phyloP scores from a whole-genome alignment of 371 early-diverging fungal species.

The Haplosporangium sp. region DNA sequence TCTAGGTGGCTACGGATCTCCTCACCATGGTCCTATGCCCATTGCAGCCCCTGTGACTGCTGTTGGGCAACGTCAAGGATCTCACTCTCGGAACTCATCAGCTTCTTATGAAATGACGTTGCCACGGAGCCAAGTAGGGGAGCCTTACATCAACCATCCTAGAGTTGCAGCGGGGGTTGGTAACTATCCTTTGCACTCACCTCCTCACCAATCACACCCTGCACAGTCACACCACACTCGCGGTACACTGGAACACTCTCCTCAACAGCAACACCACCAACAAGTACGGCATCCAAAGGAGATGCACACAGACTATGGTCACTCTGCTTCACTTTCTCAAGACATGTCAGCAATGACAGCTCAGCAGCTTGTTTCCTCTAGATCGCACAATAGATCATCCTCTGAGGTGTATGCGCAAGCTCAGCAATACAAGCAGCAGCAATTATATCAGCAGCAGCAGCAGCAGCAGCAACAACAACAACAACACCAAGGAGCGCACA shows the following conservation, averaged over 20 bases:
- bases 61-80: slow-evolving; percentile 23
- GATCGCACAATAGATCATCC: slow-evolving; percentile 21
- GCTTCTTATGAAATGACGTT: slow-evolving; percentile 25
- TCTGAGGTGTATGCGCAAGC: slow-evolving; percentile 28
- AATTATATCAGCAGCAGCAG: slow-evolving; percentile 6
- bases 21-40: slow-evolving; percentile 35
- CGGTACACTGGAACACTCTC: slow-evolving; percentile 10
- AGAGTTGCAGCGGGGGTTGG: slow-evolving; percentile 4
- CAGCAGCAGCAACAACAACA: background rate
- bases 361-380: slow-evolving; percentile 16
- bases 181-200: slow-evolving; percentile 20
- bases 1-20: slow-evolving; percentile 25
- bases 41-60: slow-evolving; percentile 19
- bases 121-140: slow-evolving; percentile 23
- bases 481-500: background rate
- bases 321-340: slow-evolving; percentile 27
- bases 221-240: slow-evolving; percentile 18
- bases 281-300: slow-evolving; percentile 28
- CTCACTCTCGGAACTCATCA: slow-evolving; percentile 37
- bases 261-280: background rate
- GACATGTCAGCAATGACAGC: slow-evolving; percentile 21
- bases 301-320: slow-evolving; percentile 24
- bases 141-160: slow-evolving; percentile 19
- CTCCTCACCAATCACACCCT: slow-evolving; percentile 4
- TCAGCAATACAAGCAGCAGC: slow-evolving; percentile 6